A percentile compares a stretch with the other conserved stretches of the same genome.
Evolutionary conservation across 106 monocot species (phyloP).

Genomic region (Dioscorea zingiberensis): DNA sequence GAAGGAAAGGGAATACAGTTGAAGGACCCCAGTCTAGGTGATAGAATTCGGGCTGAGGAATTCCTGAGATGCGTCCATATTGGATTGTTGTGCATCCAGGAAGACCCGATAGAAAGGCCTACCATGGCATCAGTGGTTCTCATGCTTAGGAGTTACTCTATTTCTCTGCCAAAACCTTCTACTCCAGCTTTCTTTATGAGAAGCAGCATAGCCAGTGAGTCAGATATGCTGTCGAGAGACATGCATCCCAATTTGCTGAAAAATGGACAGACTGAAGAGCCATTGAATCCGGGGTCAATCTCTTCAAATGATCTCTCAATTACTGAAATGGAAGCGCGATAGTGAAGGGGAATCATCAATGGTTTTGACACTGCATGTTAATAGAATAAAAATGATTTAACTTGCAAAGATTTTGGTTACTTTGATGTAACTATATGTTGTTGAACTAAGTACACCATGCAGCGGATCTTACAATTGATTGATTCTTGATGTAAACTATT

Average conservation of each 20-base stretch:
- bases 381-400: too few relatives aligned
- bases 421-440: too few relatives aligned
- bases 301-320: constrained; percentile 4
- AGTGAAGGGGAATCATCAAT: background rate
- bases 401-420: too few relatives aligned
- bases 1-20: constrained; percentile 8
- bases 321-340: background rate
- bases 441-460: too few relatives aligned
- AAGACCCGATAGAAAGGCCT: constrained; percentile 24
- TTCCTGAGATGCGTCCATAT: constrained; percentile 35
- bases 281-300: background rate
- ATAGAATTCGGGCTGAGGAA: background rate
- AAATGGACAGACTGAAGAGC: background rate
- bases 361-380: too few relatives aligned
- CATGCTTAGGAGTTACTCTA: constrained; percentile 18
- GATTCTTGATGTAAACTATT: too few relatives aligned
- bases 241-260: too few relatives aligned
- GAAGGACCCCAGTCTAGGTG: constrained; percentile 15
- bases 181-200: constrained; percentile 7
- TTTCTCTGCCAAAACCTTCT: constrained; percentile 14
- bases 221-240: too few relatives aligned
- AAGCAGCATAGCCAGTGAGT: too few relatives aligned
- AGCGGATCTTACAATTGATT: too few relatives aligned
- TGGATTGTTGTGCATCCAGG: constrained; percentile 38
- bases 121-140: constrained; percentile 25